A percentile compares a stretch with the other conserved stretches of the same genome.
Conservation (phyloP, 768 basidiomycete genomes). For the Lactarius akahatsu region DNA sequence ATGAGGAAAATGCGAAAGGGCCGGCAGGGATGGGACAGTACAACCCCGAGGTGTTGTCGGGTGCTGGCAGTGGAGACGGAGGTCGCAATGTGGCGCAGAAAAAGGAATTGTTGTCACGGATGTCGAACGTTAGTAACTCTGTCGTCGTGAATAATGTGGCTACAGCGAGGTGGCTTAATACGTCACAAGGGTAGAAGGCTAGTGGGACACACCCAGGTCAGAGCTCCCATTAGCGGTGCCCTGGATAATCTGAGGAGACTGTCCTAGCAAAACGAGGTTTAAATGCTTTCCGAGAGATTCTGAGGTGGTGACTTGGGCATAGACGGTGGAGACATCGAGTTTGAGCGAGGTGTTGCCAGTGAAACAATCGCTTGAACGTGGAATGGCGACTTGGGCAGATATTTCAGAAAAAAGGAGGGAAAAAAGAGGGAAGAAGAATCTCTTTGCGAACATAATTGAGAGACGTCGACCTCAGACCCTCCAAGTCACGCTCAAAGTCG, state of each 20-base stretch:
- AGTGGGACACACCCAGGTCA: conserved; percentile 56
- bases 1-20: conserved; percentile 75
- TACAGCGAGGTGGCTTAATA: conserved; percentile 34
- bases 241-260: conserved; percentile 54
- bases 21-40: conserved; percentile 84
- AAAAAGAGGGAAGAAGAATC: conserved; percentile 15
- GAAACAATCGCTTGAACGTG: conserved; percentile 71
- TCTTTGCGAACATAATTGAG: background rate
- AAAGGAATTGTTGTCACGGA: conserved; percentile 67
- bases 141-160: conserved; percentile 89
- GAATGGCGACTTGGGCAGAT: conserved; percentile 28
- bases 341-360: conserved; percentile 52
- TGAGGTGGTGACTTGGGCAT: conserved; percentile 62
- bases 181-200: conserved; percentile 18
- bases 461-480: background rate
- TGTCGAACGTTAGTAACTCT: conserved; percentile 72
- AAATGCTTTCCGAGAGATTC: conserved; percentile 47
- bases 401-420: conserved; percentile 26
- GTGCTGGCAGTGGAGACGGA: conserved; percentile 61
- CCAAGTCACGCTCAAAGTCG: background rate
- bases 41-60: conserved; percentile 34
- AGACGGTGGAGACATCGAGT: conserved; percentile 66
- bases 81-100: conserved; percentile 81
- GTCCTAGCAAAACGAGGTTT: conserved; percentile 73
- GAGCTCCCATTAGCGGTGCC: conserved; percentile 59